A percentile compares a stretch with the other conserved stretches of the same genome.
These are phyloP conservation scores for Phytophthora agathidicida DNA, from an alignment of 352 stramenopile species.

Conservation along the genomic window DNA sequence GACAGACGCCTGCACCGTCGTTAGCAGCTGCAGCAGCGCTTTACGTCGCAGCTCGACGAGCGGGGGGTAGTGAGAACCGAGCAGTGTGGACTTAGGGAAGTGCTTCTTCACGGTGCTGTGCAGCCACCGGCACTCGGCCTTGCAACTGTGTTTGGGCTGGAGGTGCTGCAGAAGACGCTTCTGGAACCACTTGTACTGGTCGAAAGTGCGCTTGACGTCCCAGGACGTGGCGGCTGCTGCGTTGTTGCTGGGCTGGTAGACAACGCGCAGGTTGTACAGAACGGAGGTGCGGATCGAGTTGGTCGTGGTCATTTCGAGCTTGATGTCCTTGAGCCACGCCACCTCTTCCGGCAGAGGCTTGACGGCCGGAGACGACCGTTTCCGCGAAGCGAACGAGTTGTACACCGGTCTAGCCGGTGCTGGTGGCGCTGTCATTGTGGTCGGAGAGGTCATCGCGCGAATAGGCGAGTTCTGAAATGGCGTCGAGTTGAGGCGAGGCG, in stretches of 20 bases:
- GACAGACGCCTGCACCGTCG: constrained; percentile 36
- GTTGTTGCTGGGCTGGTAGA: constrained; percentile 15
- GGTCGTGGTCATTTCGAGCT: constrained; percentile 37
- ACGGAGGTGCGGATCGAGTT: constrained; percentile 31
- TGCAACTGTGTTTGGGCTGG: constrained; percentile 62
- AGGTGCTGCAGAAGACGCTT: constrained; percentile 52
- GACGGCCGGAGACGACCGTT: constrained; percentile 30
- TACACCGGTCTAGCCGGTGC: constrained; percentile 3
- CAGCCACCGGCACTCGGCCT: constrained; percentile 68
- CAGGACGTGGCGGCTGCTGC: constrained; percentile 37
- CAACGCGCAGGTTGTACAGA: constrained; percentile 38
- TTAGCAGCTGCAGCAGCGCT: constrained; percentile 36
- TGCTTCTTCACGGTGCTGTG: constrained; percentile 63
- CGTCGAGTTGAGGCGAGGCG: constrained; percentile 8
- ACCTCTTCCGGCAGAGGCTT: constrained; percentile 41
- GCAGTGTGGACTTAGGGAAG: constrained; percentile 53
- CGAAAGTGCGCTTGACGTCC: constrained; percentile 42
- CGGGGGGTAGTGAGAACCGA: constrained; percentile 32
- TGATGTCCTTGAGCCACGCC: constrained; percentile 43
- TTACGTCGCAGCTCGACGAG: constrained; percentile 38
- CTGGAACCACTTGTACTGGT: constrained; percentile 58
- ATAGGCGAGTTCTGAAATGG: constrained; percentile 33
- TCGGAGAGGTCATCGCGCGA: constrained; percentile 26
- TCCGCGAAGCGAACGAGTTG: constrained; percentile 36
- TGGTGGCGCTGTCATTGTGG: background rate